phyloP scores from a whole-genome alignment of 441 rosid genomes.

The Raphanus hybrid region DNA sequence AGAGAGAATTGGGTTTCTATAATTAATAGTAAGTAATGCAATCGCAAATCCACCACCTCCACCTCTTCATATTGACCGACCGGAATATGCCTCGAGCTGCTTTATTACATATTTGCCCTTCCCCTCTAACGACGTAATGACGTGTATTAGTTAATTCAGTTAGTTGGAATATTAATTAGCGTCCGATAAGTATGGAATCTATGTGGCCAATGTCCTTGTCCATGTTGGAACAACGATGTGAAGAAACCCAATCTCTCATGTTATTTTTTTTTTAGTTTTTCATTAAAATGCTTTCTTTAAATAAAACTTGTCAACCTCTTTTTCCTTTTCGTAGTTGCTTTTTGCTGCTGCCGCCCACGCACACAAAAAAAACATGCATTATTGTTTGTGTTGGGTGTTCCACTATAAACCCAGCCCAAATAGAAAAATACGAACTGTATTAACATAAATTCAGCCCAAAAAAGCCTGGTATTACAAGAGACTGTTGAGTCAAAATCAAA shows the following conservation, averaged over 20 bases:
- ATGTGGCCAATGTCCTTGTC: constrained; percentile 29
- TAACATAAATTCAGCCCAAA: neutral
- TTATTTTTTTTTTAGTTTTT: neutral
- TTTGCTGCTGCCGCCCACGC: neutral
- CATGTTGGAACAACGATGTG: constrained; percentile 7
- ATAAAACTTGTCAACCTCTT: neutral
- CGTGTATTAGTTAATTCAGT: neutral
- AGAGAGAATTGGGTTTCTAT: neutral
- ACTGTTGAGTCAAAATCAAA: neutral
- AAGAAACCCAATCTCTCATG: neutral
- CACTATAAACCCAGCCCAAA: neutral
- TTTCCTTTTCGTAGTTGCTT: neutral
- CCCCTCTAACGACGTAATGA: neutral
- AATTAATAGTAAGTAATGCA: neutral
- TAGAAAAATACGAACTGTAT: neutral
- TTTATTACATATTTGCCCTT: constrained; percentile 18
- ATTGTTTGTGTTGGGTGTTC: neutral
- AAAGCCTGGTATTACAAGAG: neutral
- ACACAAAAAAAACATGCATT: neutral
- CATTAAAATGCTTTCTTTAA: neutral
- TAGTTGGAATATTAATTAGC: constrained; percentile 13
- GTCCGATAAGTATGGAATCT: neutral
- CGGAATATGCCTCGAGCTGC: constrained; percentile 32
- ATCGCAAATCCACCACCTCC: neutral
- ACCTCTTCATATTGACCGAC: constrained; percentile 40